Evolutionary conservation across 2,329 filamentous ascomycete species (phyloP), one percentile per base, ranked within the genome.

Genomic region (Furcasterigmium sp.): DNA sequence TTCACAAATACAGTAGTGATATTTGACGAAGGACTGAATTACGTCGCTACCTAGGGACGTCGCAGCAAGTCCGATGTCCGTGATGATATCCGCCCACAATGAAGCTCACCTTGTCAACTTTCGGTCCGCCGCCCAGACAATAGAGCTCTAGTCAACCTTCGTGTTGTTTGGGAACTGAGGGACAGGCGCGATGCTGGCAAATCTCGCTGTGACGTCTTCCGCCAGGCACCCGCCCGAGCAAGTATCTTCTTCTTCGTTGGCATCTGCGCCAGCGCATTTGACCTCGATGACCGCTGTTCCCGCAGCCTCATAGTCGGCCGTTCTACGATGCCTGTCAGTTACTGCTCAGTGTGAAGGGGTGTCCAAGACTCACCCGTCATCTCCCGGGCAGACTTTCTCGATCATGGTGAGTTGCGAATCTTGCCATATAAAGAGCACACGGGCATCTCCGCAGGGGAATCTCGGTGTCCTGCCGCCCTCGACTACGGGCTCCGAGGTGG

Each of bases 351-450:
- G 19, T n/a, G 5, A 17, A 35, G n/a, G n/a, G 8, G 18, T 13
- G 14, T 17, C 11, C 14, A 11, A 21, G 18, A 8, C 18, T 4
- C 55, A 70, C 67, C 62, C 65, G 5, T 61, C 49, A 2, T 50
- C 19, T 11, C 51, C 52, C 2, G 65, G 60, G 52, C 73, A 77
- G 13, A 67, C 59, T 21, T 59, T 59, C 59, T 77, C 69, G 35
- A 73, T 58, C 54, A 74, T 47, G n/a, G 62, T 66, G 35, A 75
- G 48, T 30, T 57, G 55, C 25, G 44, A 46, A 25, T 56, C 51
- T 36, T 60, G 42, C 60, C 60, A 75, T 49, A 73, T 65, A 47
- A 76, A 76, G 46, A 68, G 57, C 47, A 71, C 58, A 8, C 55
- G 42, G 1, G 40, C 9, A 52, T 71, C 54, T 35, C 70, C 64